These are phyloP conservation scores for Hemisphaericaspora nanyangensis DNA, from an alignment of 805 yeast species.

Conservation along the genomic window DNA sequence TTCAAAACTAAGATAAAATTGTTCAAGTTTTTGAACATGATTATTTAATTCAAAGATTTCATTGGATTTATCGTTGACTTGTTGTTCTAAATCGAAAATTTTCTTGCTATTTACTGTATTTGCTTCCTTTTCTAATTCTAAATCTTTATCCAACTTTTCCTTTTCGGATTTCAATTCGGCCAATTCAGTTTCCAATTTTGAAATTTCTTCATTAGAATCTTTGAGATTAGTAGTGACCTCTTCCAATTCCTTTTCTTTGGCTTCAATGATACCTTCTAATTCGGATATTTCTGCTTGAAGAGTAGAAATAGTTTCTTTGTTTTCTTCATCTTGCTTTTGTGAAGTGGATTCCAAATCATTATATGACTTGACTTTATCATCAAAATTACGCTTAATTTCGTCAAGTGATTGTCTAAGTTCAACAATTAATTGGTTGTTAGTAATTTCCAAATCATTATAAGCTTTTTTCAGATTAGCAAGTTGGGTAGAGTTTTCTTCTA, in stretches of 20 bases:
- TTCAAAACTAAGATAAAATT: slow-evolving; percentile 1
- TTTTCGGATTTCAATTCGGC: slow-evolving; percentile 3
- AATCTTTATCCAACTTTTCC: slow-evolving; percentile 3
- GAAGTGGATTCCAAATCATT: neutral
- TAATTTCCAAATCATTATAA: slow-evolving; percentile 2
- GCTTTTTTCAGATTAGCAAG: neutral
- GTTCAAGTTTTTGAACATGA: neutral
- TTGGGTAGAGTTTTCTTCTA: slow-evolving; percentile 1
- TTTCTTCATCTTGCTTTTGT: neutral
- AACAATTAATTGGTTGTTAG: neutral
- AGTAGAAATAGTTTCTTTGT: neutral
- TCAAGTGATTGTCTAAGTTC: slow-evolving; percentile 4
- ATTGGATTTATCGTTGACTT: neutral
- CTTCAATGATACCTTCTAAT: neutral
- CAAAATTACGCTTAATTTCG: neutral
- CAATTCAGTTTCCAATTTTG: slow-evolving; percentile 4
- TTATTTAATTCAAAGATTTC: slow-evolving; percentile 1
- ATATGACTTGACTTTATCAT: neutral
- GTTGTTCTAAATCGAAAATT: neutral
- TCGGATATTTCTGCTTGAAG: neutral
- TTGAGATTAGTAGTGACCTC: slow-evolving; percentile 3
- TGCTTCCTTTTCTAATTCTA: slow-evolving; percentile 1
- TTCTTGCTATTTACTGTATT: neutral
- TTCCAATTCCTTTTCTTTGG: neutral
- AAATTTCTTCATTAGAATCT: slow-evolving; percentile 4